These are phyloP conservation scores for Aspergillus aculeatus DNA, from an alignment of 2,329 filamentous ascomycete genomes.

Conservation along the genomic window DNA sequence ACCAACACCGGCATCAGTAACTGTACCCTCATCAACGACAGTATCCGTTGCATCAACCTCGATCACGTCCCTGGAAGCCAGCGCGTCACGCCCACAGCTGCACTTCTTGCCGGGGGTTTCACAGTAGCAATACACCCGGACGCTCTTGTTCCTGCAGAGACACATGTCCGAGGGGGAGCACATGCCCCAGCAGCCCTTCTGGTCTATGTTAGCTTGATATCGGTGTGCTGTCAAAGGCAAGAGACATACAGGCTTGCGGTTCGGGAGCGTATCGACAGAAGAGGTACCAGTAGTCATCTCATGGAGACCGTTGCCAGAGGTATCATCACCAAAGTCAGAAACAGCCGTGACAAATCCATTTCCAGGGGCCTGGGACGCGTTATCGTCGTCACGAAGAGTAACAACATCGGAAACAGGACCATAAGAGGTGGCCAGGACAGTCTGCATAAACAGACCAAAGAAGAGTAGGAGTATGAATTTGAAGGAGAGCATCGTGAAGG, in stretches of 20 bases:
- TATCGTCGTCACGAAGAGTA: neutral
- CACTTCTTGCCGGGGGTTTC: too few species aligned
- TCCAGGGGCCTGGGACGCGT: neutral
- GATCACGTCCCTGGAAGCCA: too few species aligned
- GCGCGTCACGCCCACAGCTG: too few species aligned
- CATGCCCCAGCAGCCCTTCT: too few species aligned
- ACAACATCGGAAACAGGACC: neutral
- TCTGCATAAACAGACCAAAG: neutral
- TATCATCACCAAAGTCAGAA: neutral
- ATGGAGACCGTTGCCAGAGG: neutral
- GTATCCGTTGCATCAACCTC: too few species aligned
- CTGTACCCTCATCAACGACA: too few species aligned
- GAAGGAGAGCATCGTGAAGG: neutral
- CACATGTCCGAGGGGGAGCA: too few species aligned
- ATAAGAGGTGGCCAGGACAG: neutral
- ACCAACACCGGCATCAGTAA: too few species aligned
- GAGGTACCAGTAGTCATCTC: neutral
- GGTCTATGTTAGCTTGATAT: too few species aligned
- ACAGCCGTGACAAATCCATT: neutral
- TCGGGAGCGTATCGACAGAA: neutral
- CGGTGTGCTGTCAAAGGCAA: too few species aligned
- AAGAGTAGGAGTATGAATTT: neutral
- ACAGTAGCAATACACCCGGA: too few species aligned
- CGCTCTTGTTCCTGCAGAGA: too few species aligned
- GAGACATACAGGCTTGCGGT: neutral